phyloP scores from a whole-genome alignment of 768 basidiomycete species.

The Rhodosporidiobolus odoratus region DNA sequence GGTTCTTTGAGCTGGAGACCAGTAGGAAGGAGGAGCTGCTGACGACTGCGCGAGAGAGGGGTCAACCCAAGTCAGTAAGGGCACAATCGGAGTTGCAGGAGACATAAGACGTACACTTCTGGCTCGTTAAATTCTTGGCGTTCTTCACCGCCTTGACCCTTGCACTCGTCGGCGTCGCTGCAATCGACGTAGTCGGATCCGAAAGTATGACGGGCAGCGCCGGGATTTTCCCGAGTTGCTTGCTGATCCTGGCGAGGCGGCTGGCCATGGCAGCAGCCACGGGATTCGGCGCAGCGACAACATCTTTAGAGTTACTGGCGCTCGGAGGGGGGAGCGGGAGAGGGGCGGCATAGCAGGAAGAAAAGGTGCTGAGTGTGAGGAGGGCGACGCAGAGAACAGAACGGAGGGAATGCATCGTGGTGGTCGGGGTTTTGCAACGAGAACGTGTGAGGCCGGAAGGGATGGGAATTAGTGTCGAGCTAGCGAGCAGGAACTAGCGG shows the following conservation, averaged over 20 bases:
- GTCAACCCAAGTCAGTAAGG: too few relatives aligned
- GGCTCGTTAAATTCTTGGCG: not conserved
- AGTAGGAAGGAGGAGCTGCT: not conserved
- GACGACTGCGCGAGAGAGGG: not conserved
- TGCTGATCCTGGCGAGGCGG: not conserved
- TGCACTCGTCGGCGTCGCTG: not conserved
- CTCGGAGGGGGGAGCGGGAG: not conserved
- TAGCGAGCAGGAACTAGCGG: too few relatives aligned
- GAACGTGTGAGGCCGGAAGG: not conserved
- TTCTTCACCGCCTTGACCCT: not conserved
- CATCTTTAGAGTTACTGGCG: not conserved
- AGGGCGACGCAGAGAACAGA: too few relatives aligned
- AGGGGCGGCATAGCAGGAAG: not conserved
- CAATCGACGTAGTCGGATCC: not conserved
- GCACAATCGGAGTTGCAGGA: not conserved
- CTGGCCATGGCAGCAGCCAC: not conserved
- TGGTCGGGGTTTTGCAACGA: too few relatives aligned
- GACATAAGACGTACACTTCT: not conserved
- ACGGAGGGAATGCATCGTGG: too few relatives aligned
- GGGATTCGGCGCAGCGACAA: too few relatives aligned
- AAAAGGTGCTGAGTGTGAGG: not conserved
- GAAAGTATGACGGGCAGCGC: not conserved
- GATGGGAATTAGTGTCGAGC: too few relatives aligned
- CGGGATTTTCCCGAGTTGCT: not conserved
- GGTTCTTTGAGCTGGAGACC: not conserved